These are phyloP conservation scores for Saussurea involucrata DNA, from an alignment of 129 eudicot genomes.

Conservation along the genomic window DNA sequence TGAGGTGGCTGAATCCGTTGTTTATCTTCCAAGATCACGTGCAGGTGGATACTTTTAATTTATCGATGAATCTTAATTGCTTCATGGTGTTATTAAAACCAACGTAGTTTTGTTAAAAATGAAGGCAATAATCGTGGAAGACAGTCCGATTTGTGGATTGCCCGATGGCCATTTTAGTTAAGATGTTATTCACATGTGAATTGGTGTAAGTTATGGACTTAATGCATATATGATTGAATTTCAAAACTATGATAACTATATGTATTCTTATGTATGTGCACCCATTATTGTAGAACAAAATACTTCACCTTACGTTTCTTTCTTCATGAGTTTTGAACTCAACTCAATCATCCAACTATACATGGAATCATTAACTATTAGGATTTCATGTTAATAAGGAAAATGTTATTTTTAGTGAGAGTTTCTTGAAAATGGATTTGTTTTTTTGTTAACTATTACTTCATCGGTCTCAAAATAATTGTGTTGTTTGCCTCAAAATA, in stretches of 20 bases:
- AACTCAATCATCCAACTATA: not conserved
- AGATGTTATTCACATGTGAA: not conserved
- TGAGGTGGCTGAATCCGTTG: slow-evolving; percentile 61
- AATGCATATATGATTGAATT: slow-evolving; percentile 17
- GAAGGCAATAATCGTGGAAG: slow-evolving; percentile 4
- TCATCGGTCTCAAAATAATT: no score
- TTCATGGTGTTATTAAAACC: not conserved
- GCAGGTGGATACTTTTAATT: not conserved
- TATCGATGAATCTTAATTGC: not conserved
- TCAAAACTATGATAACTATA: not conserved
- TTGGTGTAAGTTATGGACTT: not conserved
- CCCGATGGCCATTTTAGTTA: slow-evolving; percentile 1
- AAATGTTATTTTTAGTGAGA: no score
- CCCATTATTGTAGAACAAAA: not conserved
- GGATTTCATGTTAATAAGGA: not conserved
- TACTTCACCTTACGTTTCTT: not conserved
- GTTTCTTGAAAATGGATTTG: not conserved
- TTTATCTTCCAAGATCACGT: slow-evolving; percentile 48
- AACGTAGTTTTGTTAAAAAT: not conserved
- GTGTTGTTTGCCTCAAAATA: no score
- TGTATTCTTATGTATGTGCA: slow-evolving; percentile 11
- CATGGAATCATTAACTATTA: not conserved
- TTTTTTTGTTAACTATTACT: not conserved
- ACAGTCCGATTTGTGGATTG: not conserved
- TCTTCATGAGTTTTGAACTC: not conserved